A percentile compares a stretch with the other conserved stretches of the same genome.
phyloP scores from a whole-genome alignment of 2,329 filamentous ascomycete species.

The Monosporascus sp. region DNA sequence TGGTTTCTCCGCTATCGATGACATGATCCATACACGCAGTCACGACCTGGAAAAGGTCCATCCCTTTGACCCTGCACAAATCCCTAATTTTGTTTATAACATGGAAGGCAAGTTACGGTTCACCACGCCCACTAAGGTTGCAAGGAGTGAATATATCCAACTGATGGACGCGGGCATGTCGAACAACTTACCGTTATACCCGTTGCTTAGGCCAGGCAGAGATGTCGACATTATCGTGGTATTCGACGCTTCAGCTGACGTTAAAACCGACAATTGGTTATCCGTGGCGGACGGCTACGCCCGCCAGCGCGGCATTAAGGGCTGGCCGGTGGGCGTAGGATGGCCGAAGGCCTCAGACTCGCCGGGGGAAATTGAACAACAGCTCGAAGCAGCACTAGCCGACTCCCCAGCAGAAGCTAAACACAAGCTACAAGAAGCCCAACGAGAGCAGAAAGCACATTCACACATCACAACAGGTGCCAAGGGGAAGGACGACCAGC shows the following conservation, averaged over 20 bases:
- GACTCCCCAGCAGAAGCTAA: constrained; percentile 55
- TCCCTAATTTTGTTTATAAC: constrained; percentile 84
- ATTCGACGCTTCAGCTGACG: constrained; percentile 92
- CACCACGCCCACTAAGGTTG: constrained; percentile 73
- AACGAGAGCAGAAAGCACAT: constrained; percentile 27
- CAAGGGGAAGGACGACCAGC: constrained; percentile 9
- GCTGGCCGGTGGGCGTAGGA: constrained; percentile 91
- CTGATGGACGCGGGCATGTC: constrained; percentile 98
- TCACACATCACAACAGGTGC: constrained; percentile 30
- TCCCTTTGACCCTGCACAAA: constrained; percentile 83
- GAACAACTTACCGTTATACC: constrained; percentile 95
- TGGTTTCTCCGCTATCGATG: constrained; percentile 73
- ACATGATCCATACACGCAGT: constrained; percentile 74
- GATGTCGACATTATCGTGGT: constrained; percentile 86
- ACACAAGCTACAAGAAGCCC: constrained; percentile 57
- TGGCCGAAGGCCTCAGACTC: constrained; percentile 68
- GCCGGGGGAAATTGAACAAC: constrained; percentile 52
- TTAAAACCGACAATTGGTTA: constrained; percentile 93
- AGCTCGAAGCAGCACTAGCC: constrained; percentile 65
- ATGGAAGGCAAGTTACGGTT: constrained; percentile 71
- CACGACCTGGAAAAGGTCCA: constrained; percentile 87
- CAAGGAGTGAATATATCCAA: constrained; percentile 64
- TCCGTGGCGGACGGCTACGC: constrained; percentile 92
- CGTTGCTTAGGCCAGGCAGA: constrained; percentile 79
- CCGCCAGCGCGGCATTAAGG: constrained; percentile 80